Conservation (phyloP, 305 asterid genomes). For the Solanum aculeatissimum region DNA sequence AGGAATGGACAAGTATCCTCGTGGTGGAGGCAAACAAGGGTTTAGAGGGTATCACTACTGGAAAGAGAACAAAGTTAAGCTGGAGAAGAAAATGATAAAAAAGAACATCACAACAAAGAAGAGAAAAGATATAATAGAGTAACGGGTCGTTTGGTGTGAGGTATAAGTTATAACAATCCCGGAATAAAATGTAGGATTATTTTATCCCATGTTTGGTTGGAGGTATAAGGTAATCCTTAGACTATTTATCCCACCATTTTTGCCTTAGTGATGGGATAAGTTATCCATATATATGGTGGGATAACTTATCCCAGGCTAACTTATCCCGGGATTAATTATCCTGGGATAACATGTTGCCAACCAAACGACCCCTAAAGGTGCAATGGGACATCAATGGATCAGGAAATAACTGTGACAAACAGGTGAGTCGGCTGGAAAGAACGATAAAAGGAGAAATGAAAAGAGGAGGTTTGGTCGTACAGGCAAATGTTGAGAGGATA, state of each 20-base stretch:
- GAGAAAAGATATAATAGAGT: background rate
- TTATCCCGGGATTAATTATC: too few species aligned
- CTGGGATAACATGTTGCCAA: too few species aligned
- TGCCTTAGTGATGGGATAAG: too few species aligned
- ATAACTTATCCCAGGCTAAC: too few species aligned
- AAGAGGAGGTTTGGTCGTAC: background rate
- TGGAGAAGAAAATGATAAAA: background rate
- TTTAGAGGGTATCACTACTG: background rate
- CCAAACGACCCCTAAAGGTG: too few species aligned
- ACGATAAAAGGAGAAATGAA: background rate
- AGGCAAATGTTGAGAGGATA: background rate
- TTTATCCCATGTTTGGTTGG: too few species aligned
- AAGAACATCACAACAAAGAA: background rate
- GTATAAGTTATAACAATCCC: too few species aligned
- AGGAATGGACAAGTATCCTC: background rate
- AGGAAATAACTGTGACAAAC: background rate
- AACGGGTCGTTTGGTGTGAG: too few species aligned
- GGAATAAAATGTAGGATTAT: too few species aligned
- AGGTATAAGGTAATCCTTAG: too few species aligned
- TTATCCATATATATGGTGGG: too few species aligned
- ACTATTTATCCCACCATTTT: too few species aligned
- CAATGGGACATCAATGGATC: background rate
- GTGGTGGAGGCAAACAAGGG: background rate
- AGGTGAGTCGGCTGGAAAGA: background rate
- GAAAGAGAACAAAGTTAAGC: background rate